phyloP scores from a whole-genome alignment of 176 grass and related monocot genomes.

The Tillandsia leiboldiana region DNA sequence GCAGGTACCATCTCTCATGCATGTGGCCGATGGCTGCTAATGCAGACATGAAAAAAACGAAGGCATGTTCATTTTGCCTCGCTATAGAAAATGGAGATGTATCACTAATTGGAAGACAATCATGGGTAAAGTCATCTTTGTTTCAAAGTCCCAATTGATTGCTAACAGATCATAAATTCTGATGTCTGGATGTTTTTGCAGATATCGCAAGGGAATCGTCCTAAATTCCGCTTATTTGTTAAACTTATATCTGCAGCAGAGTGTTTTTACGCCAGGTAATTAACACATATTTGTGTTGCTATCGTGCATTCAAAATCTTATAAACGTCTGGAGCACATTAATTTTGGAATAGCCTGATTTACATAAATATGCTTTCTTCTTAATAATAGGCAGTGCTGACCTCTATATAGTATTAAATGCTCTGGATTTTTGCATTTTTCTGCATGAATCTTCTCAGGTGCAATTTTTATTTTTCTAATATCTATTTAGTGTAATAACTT shows the following conservation, averaged over 20 bases:
- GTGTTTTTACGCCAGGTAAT: slow-evolving; percentile 62
- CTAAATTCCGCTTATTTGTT: slow-evolving; percentile 43
- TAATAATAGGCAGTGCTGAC: too few relatives aligned
- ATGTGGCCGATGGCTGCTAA: slow-evolving; percentile 26
- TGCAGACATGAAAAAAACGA: slow-evolving; percentile 22
- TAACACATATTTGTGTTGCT: neutral
- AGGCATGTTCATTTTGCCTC: slow-evolving; percentile 50
- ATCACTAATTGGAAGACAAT: slow-evolving; percentile 36
- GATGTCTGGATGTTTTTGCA: slow-evolving; percentile 20
- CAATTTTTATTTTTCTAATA: too few relatives aligned
- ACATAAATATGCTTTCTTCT: too few relatives aligned
- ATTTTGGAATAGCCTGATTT: neutral
- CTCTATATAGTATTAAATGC: too few relatives aligned
- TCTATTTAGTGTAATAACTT: too few relatives aligned
- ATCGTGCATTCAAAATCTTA: too few relatives aligned
- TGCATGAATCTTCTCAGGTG: too few relatives aligned
- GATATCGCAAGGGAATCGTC: slow-evolving; percentile 47
- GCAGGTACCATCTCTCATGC: slow-evolving; percentile 74
- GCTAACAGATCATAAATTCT: slow-evolving; percentile 12
- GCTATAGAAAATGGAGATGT: slow-evolving; percentile 52
- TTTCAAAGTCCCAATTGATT: neutral
- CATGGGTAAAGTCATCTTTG: slow-evolving; percentile 37
- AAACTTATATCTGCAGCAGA: slow-evolving; percentile 35
- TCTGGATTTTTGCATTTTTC: too few relatives aligned
- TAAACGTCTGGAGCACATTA: neutral